phyloP scores from a whole-genome alignment of 257 asterid genomes.

The Capsicum rhomboideum region DNA sequence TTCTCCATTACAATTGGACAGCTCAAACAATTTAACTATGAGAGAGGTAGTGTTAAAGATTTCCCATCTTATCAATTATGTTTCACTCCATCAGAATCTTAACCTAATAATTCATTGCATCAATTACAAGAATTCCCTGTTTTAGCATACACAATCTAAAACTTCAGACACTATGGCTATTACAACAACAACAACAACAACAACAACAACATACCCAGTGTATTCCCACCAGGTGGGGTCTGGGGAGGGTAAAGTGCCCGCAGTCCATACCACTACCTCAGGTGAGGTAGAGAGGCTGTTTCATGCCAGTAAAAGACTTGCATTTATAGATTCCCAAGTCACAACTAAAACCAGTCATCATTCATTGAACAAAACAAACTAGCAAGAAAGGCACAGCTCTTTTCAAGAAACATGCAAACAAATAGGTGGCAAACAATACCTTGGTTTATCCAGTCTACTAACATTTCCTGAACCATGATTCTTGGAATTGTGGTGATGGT shows the following conservation, averaged over 20 bases:
- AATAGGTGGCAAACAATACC: constrained; percentile 6
- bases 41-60: not conserved
- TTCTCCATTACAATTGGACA: not conserved
- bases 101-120: not conserved
- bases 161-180: not conserved
- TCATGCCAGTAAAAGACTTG: not conserved
- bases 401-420: not conserved
- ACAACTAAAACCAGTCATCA: not conserved
- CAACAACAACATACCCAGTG: too few relatives aligned
- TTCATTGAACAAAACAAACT: not conserved
- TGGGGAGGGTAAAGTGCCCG: too few relatives aligned
- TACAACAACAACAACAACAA: too few relatives aligned
- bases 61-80: not conserved
- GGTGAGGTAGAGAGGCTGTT: too few relatives aligned
- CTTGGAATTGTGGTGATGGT: constrained; percentile 21
- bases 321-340: not conserved
- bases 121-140: not conserved
- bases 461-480: constrained; percentile 30
- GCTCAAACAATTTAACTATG: not conserved
- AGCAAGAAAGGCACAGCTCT: not conserved
- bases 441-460: constrained; percentile 40
- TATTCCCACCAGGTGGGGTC: too few relatives aligned
- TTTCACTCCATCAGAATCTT: not conserved
- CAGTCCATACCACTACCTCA: too few relatives aligned
- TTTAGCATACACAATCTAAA: not conserved